phyloP scores from a whole-genome alignment of 495 filamentous ascomycete species.

The Cladorrhinum samala region DNA sequence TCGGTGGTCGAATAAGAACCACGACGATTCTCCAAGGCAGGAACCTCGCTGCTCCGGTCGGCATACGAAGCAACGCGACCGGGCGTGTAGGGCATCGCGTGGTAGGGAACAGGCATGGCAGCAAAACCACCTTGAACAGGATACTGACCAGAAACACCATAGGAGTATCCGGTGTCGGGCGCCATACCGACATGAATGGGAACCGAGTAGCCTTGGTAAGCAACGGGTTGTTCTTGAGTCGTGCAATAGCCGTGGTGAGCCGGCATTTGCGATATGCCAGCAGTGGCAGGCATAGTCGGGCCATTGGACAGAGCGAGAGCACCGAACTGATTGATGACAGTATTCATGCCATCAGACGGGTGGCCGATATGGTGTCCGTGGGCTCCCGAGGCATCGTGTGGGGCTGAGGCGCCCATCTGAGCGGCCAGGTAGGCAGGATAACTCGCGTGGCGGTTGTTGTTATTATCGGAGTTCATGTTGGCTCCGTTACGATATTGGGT shows the following conservation, averaged over 20 bases:
- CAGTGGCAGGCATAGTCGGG: slow-evolving; percentile 14
- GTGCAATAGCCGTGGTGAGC: slow-evolving; percentile 27
- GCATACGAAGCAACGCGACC: slow-evolving; percentile 35
- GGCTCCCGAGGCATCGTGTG: slow-evolving; percentile 17
- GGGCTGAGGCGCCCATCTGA: slow-evolving; percentile 14
- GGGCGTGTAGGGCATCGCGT: slow-evolving; percentile 45
- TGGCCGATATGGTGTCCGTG: slow-evolving; percentile 26
- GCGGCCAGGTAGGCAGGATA: slow-evolving; percentile 22
- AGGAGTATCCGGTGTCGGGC: slow-evolving; percentile 22
- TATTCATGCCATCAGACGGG: slow-evolving; percentile 20
- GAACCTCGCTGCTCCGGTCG: slow-evolving; percentile 45
- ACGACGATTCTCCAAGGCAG: slow-evolving; percentile 54
- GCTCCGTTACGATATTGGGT: slow-evolving; percentile 19
- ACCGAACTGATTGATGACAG: slow-evolving; percentile 36
- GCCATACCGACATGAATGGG: slow-evolving; percentile 29
- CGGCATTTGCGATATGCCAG: slow-evolving; percentile 20
- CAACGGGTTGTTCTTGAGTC: slow-evolving; percentile 25
- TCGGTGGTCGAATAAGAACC: slow-evolving; percentile 66
- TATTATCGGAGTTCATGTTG: slow-evolving; percentile 20
- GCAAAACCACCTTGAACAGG: slow-evolving; percentile 32
- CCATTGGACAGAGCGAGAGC: slow-evolving; percentile 29
- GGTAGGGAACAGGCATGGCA: slow-evolving; percentile 27
- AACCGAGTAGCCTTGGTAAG: slow-evolving; percentile 27
- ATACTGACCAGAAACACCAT: slow-evolving; percentile 25
- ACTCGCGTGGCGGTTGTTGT: slow-evolving; percentile 21